Evolutionary conservation across 164 flowering plant species (phyloP), one percentile per base, ranked within the genome.

Genomic region (Tetracentron sinense): DNA sequence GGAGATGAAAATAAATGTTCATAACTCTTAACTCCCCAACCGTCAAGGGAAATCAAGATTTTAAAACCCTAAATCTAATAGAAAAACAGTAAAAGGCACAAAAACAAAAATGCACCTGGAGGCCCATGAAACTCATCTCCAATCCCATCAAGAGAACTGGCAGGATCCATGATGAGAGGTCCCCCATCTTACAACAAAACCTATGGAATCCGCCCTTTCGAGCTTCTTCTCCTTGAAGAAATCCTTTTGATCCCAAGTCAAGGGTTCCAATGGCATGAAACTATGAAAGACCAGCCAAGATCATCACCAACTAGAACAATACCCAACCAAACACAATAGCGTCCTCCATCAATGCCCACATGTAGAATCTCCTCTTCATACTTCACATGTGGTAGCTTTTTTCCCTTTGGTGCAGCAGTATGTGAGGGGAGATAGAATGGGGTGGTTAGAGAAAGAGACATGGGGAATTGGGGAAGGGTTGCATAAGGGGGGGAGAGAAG

Each of bases 241-340:
- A 60, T 91, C 98, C 78, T 85, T 89, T 78, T 97, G 89, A 73
- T 90, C 94, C 92, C 87, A 89, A 55, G 83, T 81, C 82, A 71
- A 72, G 56, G 89, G 88, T 82, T 95, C 99, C 64, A 92, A 92
- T 84, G 97, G 97, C 99, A 90, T 90, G 77, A n/a, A n/a, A n/a
- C n/a, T n/a, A n/a, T n/a, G n/a, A 81, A 84, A 75, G 56, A n/a
- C n/a, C n/a, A 54, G 27, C 67, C 72, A 69, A 78, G 48, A 64
- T 79, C 85, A 81, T 81, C 72, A 71, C 77, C 80, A 42, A 30
- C 42, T n/a, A n/a, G n/a, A n/a, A n/a, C n/a, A n/a, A n/a, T n/a
- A n/a, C n/a, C n/a, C n/a, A n/a, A n/a, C 66, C 54, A 58, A 58
- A 20, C n/a, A n/a, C n/a, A n/a, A n/a, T n/a, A n/a, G n/a, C n/a